Base-by-base conservation (phyloP, 1,284 basidiomycete genomes). In the Tremellales sp. region DNA sequence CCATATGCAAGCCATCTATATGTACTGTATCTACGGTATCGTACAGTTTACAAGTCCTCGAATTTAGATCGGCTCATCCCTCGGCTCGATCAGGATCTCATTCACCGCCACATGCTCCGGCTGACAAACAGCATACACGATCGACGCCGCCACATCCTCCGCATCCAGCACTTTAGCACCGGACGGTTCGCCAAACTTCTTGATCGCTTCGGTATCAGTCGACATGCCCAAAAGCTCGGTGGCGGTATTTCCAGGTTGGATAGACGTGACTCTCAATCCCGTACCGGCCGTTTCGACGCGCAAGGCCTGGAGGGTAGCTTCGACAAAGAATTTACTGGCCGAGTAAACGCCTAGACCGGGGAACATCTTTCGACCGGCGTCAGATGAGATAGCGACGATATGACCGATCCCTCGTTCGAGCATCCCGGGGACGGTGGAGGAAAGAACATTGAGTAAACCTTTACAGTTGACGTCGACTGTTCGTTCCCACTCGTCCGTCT, bases 391-490 rank as follows among this genome's bases (percentile, higher is more conserved):
- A 22, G 64, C 67, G 8, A 68, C 66, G 27, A 68, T 56, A 45
- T 68, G 67, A 24, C 66, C 64, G 19, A 53, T 43, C 22, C 53
- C 57, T 3, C 62, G 47, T 7, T 52, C 43, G 23, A 68, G 44
- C 48, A 68, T 47, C 8, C 36, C 49, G 7, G 67, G 67, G n/a
- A 68, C 44, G 25, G 50, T 57, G 21, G 54, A 56, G 8, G 61
- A 62, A 0, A 68, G 52, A 15, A 58, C 59, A 48, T 68, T 55
- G 33, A 68, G 53, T 8, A 68, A 37, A 3, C 67, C 67, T 40
- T 68, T 68, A 57, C 67, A 68, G 51, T 68, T 68, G 54, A 68
- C 67, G 41, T 68, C 67, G 27, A 68, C 66, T 13, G 67, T 68
- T 45, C 61, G 62, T 4, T 68, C 64, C 67, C 67, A 68, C 39